Conservation (phyloP, 1,284 basidiomycete species). For the Cystobasidiaceae sp. region DNA sequence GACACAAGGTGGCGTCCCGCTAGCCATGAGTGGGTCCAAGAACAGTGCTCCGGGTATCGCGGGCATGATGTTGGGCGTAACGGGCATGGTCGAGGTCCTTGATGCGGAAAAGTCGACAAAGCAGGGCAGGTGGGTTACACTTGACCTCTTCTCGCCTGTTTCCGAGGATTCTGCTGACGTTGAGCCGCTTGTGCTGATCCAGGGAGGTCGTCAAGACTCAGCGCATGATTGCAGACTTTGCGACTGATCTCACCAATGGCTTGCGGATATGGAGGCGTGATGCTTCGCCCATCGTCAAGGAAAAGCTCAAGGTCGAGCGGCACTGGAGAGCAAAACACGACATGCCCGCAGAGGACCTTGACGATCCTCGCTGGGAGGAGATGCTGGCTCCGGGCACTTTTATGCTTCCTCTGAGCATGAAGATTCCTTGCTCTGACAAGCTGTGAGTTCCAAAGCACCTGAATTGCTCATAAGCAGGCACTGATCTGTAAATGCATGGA, state of each 20-base stretch:
- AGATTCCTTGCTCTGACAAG: conserved; percentile 43
- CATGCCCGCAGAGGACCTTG: conserved; percentile 29
- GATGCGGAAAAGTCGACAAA: conserved; percentile 37
- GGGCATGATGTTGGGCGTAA: conserved; percentile 45
- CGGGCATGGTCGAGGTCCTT: conserved; percentile 43
- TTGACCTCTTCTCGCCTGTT: not conserved
- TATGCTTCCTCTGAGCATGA: conserved; percentile 44
- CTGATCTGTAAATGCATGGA: too few species aligned
- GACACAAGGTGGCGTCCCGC: conserved; percentile 34
- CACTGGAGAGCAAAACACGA: conserved; percentile 11
- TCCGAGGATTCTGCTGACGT: not conserved
- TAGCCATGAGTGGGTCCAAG: conserved; percentile 14
- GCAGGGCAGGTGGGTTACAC: conserved; percentile 19
- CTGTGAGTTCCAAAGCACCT: conserved; percentile 36
- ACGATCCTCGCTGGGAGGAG: conserved; percentile 30
- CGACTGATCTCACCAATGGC: conserved; percentile 43
- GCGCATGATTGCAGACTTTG: conserved; percentile 45
- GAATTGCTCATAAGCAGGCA: too few species aligned
- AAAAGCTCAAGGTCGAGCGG: conserved; percentile 22
- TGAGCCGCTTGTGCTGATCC: not conserved
- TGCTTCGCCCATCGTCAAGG: conserved; percentile 34
- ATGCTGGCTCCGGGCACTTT: conserved; percentile 44
- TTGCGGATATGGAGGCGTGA: conserved; percentile 44
- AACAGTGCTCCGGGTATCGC: conserved; percentile 30
- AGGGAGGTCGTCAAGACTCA: conserved; percentile 35